These are phyloP conservation scores for Podila verticillata DNA, from an alignment of 192 early-diverging fungal genomes.

Conservation along the genomic window DNA sequence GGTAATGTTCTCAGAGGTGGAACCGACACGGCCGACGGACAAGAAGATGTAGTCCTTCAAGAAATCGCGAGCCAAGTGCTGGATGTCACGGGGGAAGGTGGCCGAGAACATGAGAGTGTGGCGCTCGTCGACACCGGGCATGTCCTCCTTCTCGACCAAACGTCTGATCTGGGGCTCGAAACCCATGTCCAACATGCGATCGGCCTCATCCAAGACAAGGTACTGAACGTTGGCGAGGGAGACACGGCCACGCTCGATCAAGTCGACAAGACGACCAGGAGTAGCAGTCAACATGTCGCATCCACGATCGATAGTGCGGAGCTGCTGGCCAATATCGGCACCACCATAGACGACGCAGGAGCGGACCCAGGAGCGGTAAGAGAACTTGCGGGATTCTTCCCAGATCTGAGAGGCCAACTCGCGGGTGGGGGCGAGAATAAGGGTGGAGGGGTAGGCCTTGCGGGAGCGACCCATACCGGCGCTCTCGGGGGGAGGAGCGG, in stretches of 20 bases:
- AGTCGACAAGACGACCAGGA: slow-evolving; percentile 95
- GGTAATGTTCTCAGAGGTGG: slow-evolving; percentile 95
- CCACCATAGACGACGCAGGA: slow-evolving; percentile 97
- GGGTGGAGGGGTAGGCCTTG: slow-evolving; percentile 76
- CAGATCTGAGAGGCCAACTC: slow-evolving; percentile 95
- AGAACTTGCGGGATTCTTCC: slow-evolving; percentile 88
- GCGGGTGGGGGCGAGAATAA: slow-evolving; percentile 95
- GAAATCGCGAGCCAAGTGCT: slow-evolving; percentile 87
- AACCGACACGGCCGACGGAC: slow-evolving; percentile 93
- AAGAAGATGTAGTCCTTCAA: slow-evolving; percentile 86
- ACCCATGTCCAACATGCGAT: slow-evolving; percentile 97
- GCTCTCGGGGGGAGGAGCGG: slow-evolving; percentile 59
- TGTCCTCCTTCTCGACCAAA: slow-evolving; percentile 84
- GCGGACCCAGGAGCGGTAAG: slow-evolving; percentile 90
- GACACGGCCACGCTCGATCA: slow-evolving; percentile 84
- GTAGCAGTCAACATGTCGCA: slow-evolving; percentile 95
- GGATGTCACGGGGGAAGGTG: slow-evolving; percentile 91
- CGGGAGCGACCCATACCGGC: slow-evolving; percentile 71
- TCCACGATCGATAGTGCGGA: slow-evolving; percentile 89
- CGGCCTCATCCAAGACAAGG: slow-evolving; percentile 95
- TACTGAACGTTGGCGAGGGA: slow-evolving; percentile 83
- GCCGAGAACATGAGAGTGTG: slow-evolving; percentile 97
- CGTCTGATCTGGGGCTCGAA: slow-evolving; percentile 93
- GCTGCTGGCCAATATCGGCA: slow-evolving; percentile 88
- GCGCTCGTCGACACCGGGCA: slow-evolving; percentile 73